A percentile compares a stretch with the other conserved stretches of the same genome.
Conservation (phyloP, 225 moss, liverwort and hornwort genomes). For the Physcomitrium patens region DNA sequence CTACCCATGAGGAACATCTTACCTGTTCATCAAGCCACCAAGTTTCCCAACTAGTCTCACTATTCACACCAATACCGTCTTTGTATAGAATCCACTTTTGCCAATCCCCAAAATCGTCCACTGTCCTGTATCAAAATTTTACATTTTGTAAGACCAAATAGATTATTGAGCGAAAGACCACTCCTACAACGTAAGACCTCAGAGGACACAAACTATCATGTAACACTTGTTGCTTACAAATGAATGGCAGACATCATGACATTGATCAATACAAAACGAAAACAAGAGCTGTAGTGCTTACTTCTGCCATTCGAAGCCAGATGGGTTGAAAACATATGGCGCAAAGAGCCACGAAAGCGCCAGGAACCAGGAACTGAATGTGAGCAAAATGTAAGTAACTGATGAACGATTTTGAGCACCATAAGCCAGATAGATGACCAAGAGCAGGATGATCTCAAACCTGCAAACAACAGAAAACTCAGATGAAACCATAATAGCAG, state of each 20-base stretch:
- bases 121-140: conserved; percentile 62
- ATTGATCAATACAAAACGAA: neutral
- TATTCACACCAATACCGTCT: conserved; percentile 92
- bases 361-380: conserved; percentile 96
- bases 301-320: conserved; percentile 95
- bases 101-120: conserved; percentile 99
- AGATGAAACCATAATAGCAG: conserved; percentile 16
- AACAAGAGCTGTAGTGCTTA: conserved; percentile 43
- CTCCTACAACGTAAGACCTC: neutral
- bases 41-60: conserved; percentile 90
- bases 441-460: conserved; percentile 79
- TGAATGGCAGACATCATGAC: neutral
- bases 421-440: conserved; percentile 80
- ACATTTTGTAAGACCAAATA: conserved; percentile 26
- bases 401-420: conserved; percentile 65
- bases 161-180: neutral
- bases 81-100: conserved; percentile 92
- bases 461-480: conserved; percentile 47
- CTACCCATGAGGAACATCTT: neutral
- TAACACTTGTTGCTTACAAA: neutral
- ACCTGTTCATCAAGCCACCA: conserved; percentile 99
- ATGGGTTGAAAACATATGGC: conserved; percentile 93
- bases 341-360: conserved; percentile 88
- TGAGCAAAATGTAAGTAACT: conserved; percentile 65
- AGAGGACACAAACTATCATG: conserved; percentile 1